Conservation (phyloP, 768 basidiomycete genomes). For the Steccherinum ochraceum region DNA sequence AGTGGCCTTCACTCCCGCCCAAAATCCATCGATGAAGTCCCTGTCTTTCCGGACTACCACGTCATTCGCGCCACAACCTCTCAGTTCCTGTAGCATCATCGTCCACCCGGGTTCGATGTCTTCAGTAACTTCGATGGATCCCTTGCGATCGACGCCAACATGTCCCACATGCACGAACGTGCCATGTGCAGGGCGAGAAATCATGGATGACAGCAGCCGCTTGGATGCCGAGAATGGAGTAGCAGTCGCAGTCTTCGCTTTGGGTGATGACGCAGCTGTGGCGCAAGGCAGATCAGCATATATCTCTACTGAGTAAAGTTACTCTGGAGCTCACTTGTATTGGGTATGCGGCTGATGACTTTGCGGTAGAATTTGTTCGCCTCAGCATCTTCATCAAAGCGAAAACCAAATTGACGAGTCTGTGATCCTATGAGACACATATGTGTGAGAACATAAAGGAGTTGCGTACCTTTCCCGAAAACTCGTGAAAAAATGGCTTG, state of each 20-base stretch:
- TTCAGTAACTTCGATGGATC: conserved; percentile 46
- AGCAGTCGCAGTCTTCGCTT: neutral
- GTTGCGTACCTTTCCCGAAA: conserved; percentile 70
- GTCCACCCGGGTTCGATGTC: conserved; percentile 52
- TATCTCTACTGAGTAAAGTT: neutral
- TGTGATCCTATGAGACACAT: conserved; percentile 12
- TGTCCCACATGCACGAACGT: conserved; percentile 66
- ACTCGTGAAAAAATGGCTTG: conserved; percentile 88
- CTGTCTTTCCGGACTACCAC: conserved; percentile 24
- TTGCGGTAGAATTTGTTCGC: conserved; percentile 56
- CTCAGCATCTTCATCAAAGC: conserved; percentile 55
- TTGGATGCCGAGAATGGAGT: neutral
- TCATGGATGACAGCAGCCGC: conserved; percentile 34
- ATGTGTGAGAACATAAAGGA: conserved; percentile 3
- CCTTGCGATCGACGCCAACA: conserved; percentile 48
- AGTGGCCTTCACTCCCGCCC: conserved; percentile 18
- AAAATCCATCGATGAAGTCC: conserved; percentile 29
- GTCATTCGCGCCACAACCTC: conserved; percentile 31
- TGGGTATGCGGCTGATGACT: conserved; percentile 46
- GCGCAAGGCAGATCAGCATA: neutral
- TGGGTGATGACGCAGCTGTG: neutral
- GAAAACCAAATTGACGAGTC: conserved; percentile 46
- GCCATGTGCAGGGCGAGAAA: conserved; percentile 51
- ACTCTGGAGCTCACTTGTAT: conserved; percentile 23
- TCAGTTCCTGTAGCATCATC: conserved; percentile 29